These are phyloP conservation scores for Nelumbo lutea DNA, from an alignment of 164 flowering plant genomes.

Conservation along the genomic window DNA sequence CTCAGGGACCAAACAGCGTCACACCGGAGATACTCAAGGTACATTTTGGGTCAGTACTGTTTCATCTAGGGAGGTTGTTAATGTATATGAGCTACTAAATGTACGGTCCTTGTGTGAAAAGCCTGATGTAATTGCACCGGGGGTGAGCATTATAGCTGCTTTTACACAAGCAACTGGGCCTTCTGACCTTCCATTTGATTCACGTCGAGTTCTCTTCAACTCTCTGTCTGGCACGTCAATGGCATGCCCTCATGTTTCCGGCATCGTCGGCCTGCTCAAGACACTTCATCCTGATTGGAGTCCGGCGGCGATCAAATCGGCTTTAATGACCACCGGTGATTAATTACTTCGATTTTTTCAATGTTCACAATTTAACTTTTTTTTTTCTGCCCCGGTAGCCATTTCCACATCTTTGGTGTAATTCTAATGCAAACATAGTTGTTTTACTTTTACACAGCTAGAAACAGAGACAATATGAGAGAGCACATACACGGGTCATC, in stretches of 20 bases:
- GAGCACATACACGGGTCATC: constrained; percentile 29
- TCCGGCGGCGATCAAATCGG: constrained; percentile 67
- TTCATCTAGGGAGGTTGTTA: not conserved
- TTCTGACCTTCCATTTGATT: constrained; percentile 17
- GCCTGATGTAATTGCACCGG: constrained; percentile 85
- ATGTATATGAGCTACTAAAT: not conserved
- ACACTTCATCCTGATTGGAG: constrained; percentile 50
- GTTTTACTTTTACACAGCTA: constrained; percentile 30
- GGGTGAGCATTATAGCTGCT: constrained; percentile 62
- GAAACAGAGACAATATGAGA: constrained; percentile 26
- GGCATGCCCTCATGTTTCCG: constrained; percentile 72
- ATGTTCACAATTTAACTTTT: no score
- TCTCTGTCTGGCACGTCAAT: constrained; percentile 62
- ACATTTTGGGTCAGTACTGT: not conserved
- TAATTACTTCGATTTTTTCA: no score
- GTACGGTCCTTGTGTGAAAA: constrained; percentile 8
- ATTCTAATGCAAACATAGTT: not conserved
- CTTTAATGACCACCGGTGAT: constrained; percentile 71
- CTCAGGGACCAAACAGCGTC: constrained; percentile 50
- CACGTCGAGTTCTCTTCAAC: constrained; percentile 30
- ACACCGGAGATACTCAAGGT: constrained; percentile 60
- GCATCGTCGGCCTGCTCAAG: constrained; percentile 60
- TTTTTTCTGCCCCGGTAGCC: not conserved
- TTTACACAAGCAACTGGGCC: constrained; percentile 30
- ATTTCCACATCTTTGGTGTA: not conserved